Percentiles rank a stretch among this genome's conserved stretches.
These are phyloP conservation scores for Dentipellis sp. DNA, from an alignment of 768 basidiomycete species.

Conservation along the genomic window DNA sequence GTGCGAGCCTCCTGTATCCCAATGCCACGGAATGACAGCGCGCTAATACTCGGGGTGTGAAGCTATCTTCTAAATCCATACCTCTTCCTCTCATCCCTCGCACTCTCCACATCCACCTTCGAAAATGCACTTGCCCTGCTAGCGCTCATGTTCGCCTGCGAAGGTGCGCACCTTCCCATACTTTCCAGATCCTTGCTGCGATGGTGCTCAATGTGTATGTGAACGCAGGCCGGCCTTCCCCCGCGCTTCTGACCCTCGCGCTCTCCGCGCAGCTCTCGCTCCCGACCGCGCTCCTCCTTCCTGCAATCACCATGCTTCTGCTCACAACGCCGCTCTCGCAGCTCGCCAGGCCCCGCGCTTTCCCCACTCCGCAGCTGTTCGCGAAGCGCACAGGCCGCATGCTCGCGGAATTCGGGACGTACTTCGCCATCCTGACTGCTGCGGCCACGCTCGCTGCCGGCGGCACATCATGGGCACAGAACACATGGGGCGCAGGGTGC, in stretches of 20 bases:
- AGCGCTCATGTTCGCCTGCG: conserved; percentile 58
- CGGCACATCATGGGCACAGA: conserved; percentile 56
- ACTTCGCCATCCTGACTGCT: conserved; percentile 36
- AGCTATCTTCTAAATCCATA: conserved; percentile 93
- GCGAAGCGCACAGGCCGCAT: conserved; percentile 21
- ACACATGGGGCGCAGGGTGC: conserved; percentile 84
- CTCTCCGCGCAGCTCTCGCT: conserved; percentile 63
- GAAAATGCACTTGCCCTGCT: conserved; percentile 69
- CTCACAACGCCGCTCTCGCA: conserved; percentile 53
- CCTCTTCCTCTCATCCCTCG: conserved; percentile 66
- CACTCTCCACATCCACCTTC: conserved; percentile 73
- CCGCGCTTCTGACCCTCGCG: conserved; percentile 58
- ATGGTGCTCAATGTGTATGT: background rate
- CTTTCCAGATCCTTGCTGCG: background rate
- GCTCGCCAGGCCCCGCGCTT: conserved; percentile 48
- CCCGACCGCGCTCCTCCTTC: conserved; percentile 59
- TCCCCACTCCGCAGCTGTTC: conserved; percentile 9
- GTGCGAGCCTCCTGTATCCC: conserved; percentile 34
- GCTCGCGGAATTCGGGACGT: conserved; percentile 41
- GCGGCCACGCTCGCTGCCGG: conserved; percentile 51
- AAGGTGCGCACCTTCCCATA: conserved; percentile 33
- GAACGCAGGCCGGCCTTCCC: conserved; percentile 44
- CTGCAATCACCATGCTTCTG: conserved; percentile 60
- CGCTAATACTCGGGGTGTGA: background rate
- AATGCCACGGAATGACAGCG: background rate